Evolutionary conservation across 306 rosid species (phyloP).

Genomic region (Malus orientalis): DNA sequence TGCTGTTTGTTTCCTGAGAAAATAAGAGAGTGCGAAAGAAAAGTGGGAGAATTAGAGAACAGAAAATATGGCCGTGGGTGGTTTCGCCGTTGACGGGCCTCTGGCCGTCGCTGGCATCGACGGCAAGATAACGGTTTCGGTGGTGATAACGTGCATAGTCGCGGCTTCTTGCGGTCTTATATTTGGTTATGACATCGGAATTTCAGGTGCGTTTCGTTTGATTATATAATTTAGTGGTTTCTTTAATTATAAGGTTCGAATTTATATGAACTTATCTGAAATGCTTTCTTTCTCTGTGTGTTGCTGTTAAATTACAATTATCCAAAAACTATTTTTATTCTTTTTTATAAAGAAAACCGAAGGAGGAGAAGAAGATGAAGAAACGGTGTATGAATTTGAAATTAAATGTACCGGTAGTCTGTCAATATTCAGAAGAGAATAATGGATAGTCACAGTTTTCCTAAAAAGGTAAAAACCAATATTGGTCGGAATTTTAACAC

Average conservation of each 20-base stretch:
- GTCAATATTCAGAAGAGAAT: neutral
- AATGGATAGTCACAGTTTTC: neutral
- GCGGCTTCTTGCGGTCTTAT: constrained; percentile 69
- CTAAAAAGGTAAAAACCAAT: neutral
- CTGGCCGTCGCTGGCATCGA: neutral
- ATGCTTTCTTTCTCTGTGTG: too few species aligned
- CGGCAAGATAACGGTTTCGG: constrained; percentile 45
- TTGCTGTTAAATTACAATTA: neutral
- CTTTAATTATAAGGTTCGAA: neutral
- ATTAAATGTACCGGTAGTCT: neutral
- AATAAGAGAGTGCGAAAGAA: neutral
- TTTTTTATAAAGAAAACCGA: too few species aligned
- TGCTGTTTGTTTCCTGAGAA: neutral
- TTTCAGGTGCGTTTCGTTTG: constrained; percentile 38
- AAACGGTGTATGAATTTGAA: neutral
- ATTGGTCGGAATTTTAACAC: neutral
- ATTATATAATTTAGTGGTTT: neutral
- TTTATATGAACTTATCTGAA: neutral
- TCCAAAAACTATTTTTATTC: neutral
- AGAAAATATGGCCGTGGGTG: constrained; percentile 46
- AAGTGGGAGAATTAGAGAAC: neutral
- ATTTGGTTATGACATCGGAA: constrained; percentile 61
- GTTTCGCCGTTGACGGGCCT: constrained; percentile 28
- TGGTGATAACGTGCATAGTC: constrained; percentile 54
- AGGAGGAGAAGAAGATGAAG: neutral